Evolutionary conservation across 495 filamentous ascomycete genomes (phyloP), one percentile per base, ranked within the genome.

Genomic region (Viridothelium virens): DNA sequence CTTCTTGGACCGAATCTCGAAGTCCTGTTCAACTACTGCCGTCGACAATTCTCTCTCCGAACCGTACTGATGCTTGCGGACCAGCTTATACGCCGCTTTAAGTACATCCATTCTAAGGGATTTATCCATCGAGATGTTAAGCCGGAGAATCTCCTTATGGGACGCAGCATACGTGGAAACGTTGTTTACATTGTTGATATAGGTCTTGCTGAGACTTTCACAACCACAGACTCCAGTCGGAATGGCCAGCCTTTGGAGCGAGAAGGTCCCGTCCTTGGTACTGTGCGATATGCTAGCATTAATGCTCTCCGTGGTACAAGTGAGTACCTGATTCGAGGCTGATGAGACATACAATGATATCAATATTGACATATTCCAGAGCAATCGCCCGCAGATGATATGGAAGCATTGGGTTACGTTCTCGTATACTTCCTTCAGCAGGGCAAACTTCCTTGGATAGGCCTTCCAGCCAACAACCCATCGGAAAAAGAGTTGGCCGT

Each of bases 401-500:
- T 81, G 62, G 77, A 81, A 67, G 73, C 74, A 63, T 66, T 81
- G 33, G 77, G 77, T 61, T 81, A 79, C 65, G 63, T 78, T 33
- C 63, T 78, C n/a, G 47, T 77, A 6, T 77, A 77, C 66, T 76
- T 80, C 41, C 63, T 74, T 66, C 53, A 5, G 41, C 53, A 10
- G 38, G 74, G 78, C 64, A 69, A 68, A 11, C 70, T 80, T 34
- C 79, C 75, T 38, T 81, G 77, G 77, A 65, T 75, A 63, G 69
- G 65, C 63, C 70, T 64, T 14, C 44, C 53, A 38, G 66, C 46
- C 31, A 16, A n/a, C 38, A 47, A 18, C 1, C 2, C 50, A 34
- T 33, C 59, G 38, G 3, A 61, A 7, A 66, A n/a, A 59, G 67
- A 69, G 9, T 36, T 66, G 61, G 3, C 66, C n/a, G 63, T 71